A percentile compares a stretch with the other conserved stretches of the same genome.
Evolutionary conservation across 1,139 yeast genomes (phyloP).

Genomic region (Suhomyces yuchorum): DNA sequence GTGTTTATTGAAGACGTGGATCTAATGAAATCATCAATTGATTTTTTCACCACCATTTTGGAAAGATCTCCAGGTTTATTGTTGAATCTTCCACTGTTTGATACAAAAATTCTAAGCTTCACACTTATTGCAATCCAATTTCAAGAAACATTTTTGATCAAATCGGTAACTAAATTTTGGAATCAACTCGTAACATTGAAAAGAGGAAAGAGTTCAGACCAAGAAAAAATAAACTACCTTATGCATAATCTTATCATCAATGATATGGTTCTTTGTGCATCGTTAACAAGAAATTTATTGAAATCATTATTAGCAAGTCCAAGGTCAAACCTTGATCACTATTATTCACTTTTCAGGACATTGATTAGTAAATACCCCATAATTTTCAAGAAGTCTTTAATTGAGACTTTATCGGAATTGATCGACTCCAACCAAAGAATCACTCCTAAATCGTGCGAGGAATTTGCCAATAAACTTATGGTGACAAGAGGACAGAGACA

Average conservation of each 20-base stretch:
- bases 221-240: slow-evolving; percentile 34
- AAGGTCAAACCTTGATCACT: slow-evolving; percentile 63
- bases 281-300: slow-evolving; percentile 35
- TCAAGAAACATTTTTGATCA: slow-evolving; percentile 66
- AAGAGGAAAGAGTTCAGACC: slow-evolving; percentile 54
- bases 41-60: slow-evolving; percentile 46
- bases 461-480: slow-evolving; percentile 57
- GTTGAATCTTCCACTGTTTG: slow-evolving; percentile 37
- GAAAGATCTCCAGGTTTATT: slow-evolving; percentile 54
- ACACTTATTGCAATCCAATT: slow-evolving; percentile 50
- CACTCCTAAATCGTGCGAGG: slow-evolving; percentile 14
- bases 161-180: slow-evolving; percentile 70
- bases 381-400: slow-evolving; percentile 50
- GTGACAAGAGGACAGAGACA: slow-evolving; percentile 66
- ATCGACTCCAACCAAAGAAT: background rate
- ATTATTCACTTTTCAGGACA: slow-evolving; percentile 55
- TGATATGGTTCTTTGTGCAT: slow-evolving; percentile 37
- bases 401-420: slow-evolving; percentile 18
- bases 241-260: slow-evolving; percentile 25
- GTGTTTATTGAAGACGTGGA: slow-evolving; percentile 54
- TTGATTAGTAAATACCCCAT: slow-evolving; percentile 57
- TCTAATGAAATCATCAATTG: slow-evolving; percentile 48
- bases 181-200: slow-evolving; percentile 53
- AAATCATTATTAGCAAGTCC: slow-evolving; percentile 48
- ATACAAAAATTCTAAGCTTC: slow-evolving; percentile 40